Base-by-base conservation (phyloP, 192 early-diverging fungal species). In the Coemansia umbellata region DNA sequence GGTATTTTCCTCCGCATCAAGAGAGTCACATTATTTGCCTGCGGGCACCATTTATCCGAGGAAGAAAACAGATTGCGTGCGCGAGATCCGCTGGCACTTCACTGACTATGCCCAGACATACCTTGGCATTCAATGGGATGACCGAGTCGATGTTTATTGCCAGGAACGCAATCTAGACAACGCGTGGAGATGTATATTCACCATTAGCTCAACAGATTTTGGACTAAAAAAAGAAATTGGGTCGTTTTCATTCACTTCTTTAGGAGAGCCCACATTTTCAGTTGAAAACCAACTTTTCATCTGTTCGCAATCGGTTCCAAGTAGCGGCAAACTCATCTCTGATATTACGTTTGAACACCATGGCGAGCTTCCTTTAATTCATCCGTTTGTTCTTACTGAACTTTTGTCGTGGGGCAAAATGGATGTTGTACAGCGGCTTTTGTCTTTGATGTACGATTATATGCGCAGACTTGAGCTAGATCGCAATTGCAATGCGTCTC, bases 1-100 rank as follows among this genome's bases (percentile, higher is more conserved):
- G 74, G 60, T 70, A 1, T 78, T 78, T 39, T 78, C 74, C 1
- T 78, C 74, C n/a, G 68, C 74, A n/a, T 78, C 74, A 27, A 58
- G 74, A 9, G 53, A 56, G 8, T 78, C 74, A 31, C 74, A 71
- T 44, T 78, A 78, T 33, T 36, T 78, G 32, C 74, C 74, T 18
- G 74, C 74, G 1, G 74, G 68, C 17, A 78, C 68, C 3, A 78
- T 78, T n/a, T 45, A 71, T 23, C 74, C 74, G 39, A 59, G 42
- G 17, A 44, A 23, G 40, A 60, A 55, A 17, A 36, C 49, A 2
- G 68, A 78, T 31, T 59, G 64, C 0, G 74, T 78, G 35, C 63
- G 60, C 8, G 74, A 78, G 23, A 62, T 78, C 21, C 68, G 74
- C 36, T 78, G 74, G 74, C 65, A 78, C 36, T 36, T 78, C 52